Conservation (phyloP, 306 rosid genomes). For the Cucurbita moschata region DNA sequence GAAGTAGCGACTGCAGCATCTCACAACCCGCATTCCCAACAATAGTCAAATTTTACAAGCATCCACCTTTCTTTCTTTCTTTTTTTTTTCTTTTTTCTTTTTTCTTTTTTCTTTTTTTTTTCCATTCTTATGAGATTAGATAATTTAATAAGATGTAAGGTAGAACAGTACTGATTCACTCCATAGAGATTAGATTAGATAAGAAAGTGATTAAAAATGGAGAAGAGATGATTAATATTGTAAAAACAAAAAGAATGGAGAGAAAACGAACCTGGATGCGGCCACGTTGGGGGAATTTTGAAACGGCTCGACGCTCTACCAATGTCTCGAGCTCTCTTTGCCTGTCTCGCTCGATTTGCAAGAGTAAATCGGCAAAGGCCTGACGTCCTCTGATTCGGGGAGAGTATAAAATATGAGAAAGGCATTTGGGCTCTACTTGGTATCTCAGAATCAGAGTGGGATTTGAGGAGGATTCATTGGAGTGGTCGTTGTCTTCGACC, state of each 20-base stretch:
- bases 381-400: constrained; percentile 61
- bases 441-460: background rate
- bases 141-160: no score
- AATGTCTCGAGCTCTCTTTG: constrained; percentile 41
- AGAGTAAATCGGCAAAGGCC: constrained; percentile 58
- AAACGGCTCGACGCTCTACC: constrained; percentile 41
- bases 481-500: constrained; percentile 25
- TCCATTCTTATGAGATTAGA: background rate
- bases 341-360: constrained; percentile 52
- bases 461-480: constrained; percentile 14
- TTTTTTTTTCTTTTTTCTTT: no score
- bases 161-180: no score
- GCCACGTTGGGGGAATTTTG: constrained; percentile 57
- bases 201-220: background rate
- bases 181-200: background rate
- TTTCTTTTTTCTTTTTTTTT: background rate
- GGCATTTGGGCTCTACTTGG: constrained; percentile 14
- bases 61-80: background rate
- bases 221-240: background rate
- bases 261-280: constrained; percentile 55
- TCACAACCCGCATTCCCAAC: background rate
- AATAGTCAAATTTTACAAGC: background rate
- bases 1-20: constrained; percentile 45
- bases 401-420: constrained; percentile 12
- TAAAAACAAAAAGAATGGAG: background rate